Evolutionary conservation across 1,284 basidiomycete species (phyloP).

Genomic region (Exobasidium cylindrosporum): DNA sequence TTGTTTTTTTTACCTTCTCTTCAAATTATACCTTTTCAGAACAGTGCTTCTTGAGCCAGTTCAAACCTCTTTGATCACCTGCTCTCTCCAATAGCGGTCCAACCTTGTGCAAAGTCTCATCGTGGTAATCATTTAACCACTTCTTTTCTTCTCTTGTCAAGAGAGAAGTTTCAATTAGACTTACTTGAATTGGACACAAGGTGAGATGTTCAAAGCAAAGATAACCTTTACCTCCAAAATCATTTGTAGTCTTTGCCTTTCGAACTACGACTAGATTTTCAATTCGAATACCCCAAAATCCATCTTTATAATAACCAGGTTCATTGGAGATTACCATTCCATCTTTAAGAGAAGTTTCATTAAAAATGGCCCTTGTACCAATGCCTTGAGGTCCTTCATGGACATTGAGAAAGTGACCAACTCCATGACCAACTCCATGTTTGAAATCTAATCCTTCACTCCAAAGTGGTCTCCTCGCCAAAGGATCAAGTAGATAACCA

Average conservation of each 20-base stretch:
- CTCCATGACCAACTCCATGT: conserved; percentile 54
- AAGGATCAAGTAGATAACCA: conserved; percentile 72
- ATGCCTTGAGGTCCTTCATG: conserved; percentile 54
- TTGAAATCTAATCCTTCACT: conserved; percentile 72
- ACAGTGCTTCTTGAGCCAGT: conserved; percentile 72
- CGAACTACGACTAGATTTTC: conserved; percentile 63
- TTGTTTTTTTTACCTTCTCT: not conserved
- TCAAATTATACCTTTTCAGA: conserved; percentile 8
- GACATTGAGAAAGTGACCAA: conserved; percentile 49
- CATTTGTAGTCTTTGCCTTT: conserved; percentile 65
- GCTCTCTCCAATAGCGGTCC: conserved; percentile 67
- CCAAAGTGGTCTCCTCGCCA: conserved; percentile 82
- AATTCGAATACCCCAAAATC: conserved; percentile 86
- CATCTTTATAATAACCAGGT: conserved; percentile 95
- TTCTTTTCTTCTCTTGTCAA: conserved; percentile 67
- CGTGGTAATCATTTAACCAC: conserved; percentile 86
- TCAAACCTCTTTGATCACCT: conserved; percentile 67
- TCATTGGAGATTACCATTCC: conserved; percentile 58
- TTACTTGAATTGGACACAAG: conserved; percentile 75
- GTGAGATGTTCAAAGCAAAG: conserved; percentile 70
- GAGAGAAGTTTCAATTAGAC: conserved; percentile 69
- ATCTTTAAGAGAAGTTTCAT: conserved; percentile 51
- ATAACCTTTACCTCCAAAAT: conserved; percentile 68
- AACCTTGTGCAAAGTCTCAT: conserved; percentile 73
- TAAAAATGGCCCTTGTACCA: conserved; percentile 48